Evolutionary conservation across 108 stramenopile genomes (phyloP).

Genomic region (Schizochytrium sp.): DNA sequence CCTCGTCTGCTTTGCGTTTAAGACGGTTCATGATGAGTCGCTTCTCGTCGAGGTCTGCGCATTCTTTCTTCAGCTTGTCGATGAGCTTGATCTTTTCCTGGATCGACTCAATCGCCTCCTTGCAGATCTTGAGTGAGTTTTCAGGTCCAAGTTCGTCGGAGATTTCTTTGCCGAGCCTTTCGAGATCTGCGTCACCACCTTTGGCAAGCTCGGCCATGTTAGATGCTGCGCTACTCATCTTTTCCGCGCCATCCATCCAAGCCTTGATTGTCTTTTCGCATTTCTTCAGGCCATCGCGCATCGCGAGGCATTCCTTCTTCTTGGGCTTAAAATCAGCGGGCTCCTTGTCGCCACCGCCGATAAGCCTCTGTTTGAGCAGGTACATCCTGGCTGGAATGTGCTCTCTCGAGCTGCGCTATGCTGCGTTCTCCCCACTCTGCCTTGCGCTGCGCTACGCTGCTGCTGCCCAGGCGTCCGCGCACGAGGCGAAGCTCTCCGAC

Average conservation of each 20-base stretch:
- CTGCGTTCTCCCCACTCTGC: no score
- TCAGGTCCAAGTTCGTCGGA: not conserved
- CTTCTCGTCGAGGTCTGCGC: slow-evolving; percentile 3
- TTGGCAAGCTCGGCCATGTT: not conserved
- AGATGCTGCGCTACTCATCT: not conserved
- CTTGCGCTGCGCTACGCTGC: no score
- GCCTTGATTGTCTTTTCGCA: not conserved
- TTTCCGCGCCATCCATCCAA: not conserved
- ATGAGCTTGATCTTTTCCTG: not conserved
- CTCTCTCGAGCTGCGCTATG: not conserved
- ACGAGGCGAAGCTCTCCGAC: no score
- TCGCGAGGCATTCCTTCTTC: not conserved
- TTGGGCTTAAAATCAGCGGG: not conserved
- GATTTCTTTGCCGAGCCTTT: not conserved
- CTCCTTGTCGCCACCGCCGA: not conserved
- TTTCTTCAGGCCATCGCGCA: not conserved
- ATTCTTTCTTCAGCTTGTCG: not conserved
- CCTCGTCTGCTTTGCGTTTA: not conserved
- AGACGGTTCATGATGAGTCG: not conserved
- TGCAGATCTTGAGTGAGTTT: not conserved
- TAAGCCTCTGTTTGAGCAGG: not conserved
- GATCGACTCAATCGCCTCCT: not conserved
- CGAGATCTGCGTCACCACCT: not conserved
- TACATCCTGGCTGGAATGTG: not conserved
- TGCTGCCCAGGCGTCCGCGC: no score